Conservation (phyloP, 768 basidiomycete species). For the Lepiota venenata region DNA sequence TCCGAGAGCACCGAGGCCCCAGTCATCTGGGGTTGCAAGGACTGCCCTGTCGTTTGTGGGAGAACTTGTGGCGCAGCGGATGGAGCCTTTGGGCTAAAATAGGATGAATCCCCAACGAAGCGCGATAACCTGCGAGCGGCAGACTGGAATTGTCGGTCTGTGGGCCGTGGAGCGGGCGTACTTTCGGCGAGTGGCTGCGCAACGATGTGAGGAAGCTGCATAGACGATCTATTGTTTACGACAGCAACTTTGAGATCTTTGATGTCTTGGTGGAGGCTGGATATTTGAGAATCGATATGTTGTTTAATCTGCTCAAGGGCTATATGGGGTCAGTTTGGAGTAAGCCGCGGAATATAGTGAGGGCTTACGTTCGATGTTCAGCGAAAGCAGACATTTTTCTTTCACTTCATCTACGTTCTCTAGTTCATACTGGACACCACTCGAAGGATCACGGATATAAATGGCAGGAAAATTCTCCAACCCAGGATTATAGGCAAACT, state of each 20-base stretch:
- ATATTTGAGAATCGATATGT: slow-evolving; percentile 92
- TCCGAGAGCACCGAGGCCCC: slow-evolving; percentile 74
- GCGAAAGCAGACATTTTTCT: slow-evolving; percentile 81
- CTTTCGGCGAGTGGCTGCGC: slow-evolving; percentile 60
- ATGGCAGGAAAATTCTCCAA: slow-evolving; percentile 93
- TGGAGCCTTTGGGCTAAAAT: slow-evolving; percentile 19
- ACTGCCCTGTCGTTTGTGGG: slow-evolving; percentile 67
- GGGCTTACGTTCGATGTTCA: slow-evolving; percentile 94
- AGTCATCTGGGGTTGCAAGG: slow-evolving; percentile 68
- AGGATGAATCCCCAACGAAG: slow-evolving; percentile 48
- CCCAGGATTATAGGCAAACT: slow-evolving; percentile 91
- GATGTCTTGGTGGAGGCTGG: slow-evolving; percentile 79
- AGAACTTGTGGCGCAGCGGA: slow-evolving; percentile 33
- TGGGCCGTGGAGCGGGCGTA: slow-evolving; percentile 67
- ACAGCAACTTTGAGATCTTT: slow-evolving; percentile 81
- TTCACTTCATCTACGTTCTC: slow-evolving; percentile 93
- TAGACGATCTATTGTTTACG: slow-evolving; percentile 46
- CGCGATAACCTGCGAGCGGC: slow-evolving; percentile 74
- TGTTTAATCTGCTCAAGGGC: slow-evolving; percentile 98
- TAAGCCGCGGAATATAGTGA: slow-evolving; percentile 5
- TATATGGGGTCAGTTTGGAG: slow-evolving; percentile 27
- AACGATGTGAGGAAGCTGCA: slow-evolving; percentile 42
- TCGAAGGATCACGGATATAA: slow-evolving; percentile 89
- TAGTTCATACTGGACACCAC: slow-evolving; percentile 92
- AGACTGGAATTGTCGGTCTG: slow-evolving; percentile 70